These are phyloP conservation scores for Apiospora kogelbergensis DNA, from an alignment of 2,329 filamentous ascomycete genomes.

Conservation along the genomic window DNA sequence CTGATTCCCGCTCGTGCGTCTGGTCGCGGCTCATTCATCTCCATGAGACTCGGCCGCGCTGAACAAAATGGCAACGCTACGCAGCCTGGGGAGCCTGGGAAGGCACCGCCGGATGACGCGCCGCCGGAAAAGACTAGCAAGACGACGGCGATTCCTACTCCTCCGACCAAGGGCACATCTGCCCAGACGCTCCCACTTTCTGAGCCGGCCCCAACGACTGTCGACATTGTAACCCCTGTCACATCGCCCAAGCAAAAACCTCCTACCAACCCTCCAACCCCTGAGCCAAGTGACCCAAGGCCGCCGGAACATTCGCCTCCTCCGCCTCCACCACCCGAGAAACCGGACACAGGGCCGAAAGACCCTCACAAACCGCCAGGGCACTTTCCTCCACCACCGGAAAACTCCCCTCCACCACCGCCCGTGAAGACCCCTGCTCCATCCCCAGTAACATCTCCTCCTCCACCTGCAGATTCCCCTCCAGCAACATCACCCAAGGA, in stretches of 20 bases:
- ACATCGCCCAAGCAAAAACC: not conserved
- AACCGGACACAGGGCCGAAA: no score
- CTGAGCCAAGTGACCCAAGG: not conserved
- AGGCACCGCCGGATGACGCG: not conserved
- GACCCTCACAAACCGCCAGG: no score
- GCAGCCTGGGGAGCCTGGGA: not conserved
- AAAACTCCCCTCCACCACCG: not conserved
- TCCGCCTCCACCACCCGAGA: not conserved
- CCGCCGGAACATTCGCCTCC: no score
- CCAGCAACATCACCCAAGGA: not conserved
- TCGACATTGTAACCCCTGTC: not conserved
- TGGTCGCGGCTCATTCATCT: not conserved
- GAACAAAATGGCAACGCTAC: not conserved
- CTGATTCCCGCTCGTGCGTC: not conserved
- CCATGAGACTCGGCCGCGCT: not conserved
- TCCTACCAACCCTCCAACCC: not conserved
- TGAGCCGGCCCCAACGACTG: not conserved
- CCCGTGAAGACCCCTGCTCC: no score
- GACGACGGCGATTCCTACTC: not conserved
- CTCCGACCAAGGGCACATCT: not conserved
- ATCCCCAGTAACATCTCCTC: not conserved
- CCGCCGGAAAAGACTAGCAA: not conserved
- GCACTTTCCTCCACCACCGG: not conserved
- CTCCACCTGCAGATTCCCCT: not conserved
- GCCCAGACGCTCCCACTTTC: not conserved